Evolutionary conservation across 2,329 filamentous ascomycete species (phyloP), one percentile per base, ranked within the genome.

Genomic region (Exophiala spinifera): DNA sequence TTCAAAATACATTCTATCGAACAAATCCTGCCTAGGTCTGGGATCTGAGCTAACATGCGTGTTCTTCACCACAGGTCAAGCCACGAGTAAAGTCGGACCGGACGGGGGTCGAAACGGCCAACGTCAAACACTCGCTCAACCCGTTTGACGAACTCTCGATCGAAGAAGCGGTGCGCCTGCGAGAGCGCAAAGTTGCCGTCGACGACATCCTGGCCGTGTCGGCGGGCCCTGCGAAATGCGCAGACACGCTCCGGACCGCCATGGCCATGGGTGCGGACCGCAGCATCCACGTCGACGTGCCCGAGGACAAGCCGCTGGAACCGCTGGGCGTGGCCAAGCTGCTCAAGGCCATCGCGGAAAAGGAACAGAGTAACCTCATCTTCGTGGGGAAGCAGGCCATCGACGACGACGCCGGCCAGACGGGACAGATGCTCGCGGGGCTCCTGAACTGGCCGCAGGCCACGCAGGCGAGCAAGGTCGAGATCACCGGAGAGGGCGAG

Each of bases 191-290:
- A 15, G 81, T 84, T 15, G 86, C 87, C 66, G 91, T 99, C 59
- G 86, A 91, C 64, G 91, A 96, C 72, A 97, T 99, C 69, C 85
- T 94, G 70, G 88, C 89, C 65, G 84, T 97, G 72, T 88, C 86
- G 51, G 91, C 90, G 47, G 94, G 94, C 4, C 91, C 92, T 1
- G 70, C 91, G 56, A 99, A 97, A 78, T 81, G 89, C 28, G 83
- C 84, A 66, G 94, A 99, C 69, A 85, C 91, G 14, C 82, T 99
- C 51, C 90, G 94, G 55, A 99, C 92, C 14, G 94, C 94, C 54
- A 94, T 99, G 91, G 94, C 94, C 65, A 96, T 99, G 91, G 94
- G 94, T 62, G 94, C 92, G 14, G 94, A 99, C 80, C 87, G 91
- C 19, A 87, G 78, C 37, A 87, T 99, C 69, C 91, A 94, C 77